Evolutionary conservation across 306 rosid species (phyloP).

Genomic region (Medicago truncatula): DNA sequence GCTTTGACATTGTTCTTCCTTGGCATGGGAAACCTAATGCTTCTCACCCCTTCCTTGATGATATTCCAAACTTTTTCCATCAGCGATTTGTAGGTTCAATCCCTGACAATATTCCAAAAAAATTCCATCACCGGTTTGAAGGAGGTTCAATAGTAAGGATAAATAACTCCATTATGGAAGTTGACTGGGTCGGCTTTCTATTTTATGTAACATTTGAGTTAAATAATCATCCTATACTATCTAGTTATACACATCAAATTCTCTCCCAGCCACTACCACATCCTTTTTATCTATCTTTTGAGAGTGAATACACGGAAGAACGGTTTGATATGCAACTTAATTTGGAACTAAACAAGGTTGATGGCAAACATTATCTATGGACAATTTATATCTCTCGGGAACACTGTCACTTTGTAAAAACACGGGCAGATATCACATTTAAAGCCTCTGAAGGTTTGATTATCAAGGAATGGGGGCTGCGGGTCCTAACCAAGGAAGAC

Average conservation of each 20-base stretch:
- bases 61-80: neutral
- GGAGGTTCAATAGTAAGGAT: neutral
- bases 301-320: neutral
- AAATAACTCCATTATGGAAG: neutral
- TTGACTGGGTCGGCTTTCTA: neutral
- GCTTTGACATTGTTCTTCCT: conserved; percentile 19
- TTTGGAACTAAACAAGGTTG: neutral
- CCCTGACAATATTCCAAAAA: too few species aligned
- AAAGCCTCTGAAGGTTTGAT: neutral
- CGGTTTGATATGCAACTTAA: neutral
- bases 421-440: neutral
- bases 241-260: too few species aligned
- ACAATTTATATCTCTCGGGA: neutral
- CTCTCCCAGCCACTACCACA: neutral
- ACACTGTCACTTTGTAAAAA: neutral
- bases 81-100: neutral
- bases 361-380: neutral
- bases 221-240: neutral
- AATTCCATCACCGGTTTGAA: neutral
- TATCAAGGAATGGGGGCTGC: conserved; percentile 9
- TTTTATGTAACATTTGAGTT: neutral
- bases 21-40: neutral
- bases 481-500: neutral
- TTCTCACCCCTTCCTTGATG: too few species aligned
- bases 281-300: neutral